Base-by-base conservation (phyloP, 129 eudicot genomes). In the Flaveria linearis region DNA sequence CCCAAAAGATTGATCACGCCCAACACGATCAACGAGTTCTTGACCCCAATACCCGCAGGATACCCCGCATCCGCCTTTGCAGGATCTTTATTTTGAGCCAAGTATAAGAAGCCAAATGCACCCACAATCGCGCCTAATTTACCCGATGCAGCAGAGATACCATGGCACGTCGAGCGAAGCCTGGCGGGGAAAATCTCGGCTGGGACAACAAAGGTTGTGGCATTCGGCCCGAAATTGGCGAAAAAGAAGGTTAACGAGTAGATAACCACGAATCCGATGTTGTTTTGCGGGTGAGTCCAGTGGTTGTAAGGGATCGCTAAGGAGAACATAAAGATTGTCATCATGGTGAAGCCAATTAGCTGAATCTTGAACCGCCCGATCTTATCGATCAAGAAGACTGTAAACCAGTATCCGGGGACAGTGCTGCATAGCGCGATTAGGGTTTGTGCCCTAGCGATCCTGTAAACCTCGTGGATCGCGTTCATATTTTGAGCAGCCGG, bases 101-200 rank as follows among this genome's bases (percentile, higher is more conserved):
- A 72, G 36, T 84, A 87, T n/a, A 87, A 84, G 76, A 87, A 87
- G 80, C 91, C 91, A 11, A 87, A 87, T 2, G 88, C 88, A n/a
- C 88, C 91, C 50, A 87, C 81, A 3, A 87, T 87, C 3, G 91
- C 91, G 0, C 88, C 91, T 10, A 85, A 67, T 77, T 87, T 87
- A 0, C 88, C 88, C 2, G 88, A 78, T 3, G 91, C 88, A 25
- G 91, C 88, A 0, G 88, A 81, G 60, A 84, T 84, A 4, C 88
- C 91, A 68, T 87, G 91, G 60, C 91, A 87, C 10, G 91, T 87
- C 5, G 91, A 87, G 41, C 88, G 76, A 64, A 84, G 51, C 51
- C 91, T 72, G 1, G 91, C 88, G 3, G 91, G 91, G 28, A 87
- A 87, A 16, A 87, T 87, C 86, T 87, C 91, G 3, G 88, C 91